Conservation (phyloP, 257 asterid genomes). For the Leptodermis oblonga region DNA sequence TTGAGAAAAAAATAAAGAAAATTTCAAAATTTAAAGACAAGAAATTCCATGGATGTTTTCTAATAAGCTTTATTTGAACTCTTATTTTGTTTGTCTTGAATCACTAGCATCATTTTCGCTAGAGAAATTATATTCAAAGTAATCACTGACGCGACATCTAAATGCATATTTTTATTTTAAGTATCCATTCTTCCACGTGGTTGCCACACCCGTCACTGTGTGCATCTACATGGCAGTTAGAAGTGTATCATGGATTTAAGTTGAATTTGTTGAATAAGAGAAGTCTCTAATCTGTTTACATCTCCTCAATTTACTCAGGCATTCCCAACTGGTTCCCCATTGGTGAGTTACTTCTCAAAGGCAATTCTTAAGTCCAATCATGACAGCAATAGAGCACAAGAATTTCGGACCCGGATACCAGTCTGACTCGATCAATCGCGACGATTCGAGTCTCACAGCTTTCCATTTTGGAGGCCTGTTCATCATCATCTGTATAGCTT, state of each 20-base stretch:
- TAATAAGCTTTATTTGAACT: too few species aligned
- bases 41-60: too few species aligned
- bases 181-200: too few species aligned
- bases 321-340: slow-evolving; percentile 29
- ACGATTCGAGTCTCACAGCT: slow-evolving; percentile 36
- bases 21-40: too few species aligned
- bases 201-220: too few species aligned
- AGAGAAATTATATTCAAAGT: too few species aligned
- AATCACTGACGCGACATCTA: too few species aligned
- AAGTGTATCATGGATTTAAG: background rate
- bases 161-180: too few species aligned
- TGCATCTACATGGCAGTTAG: too few species aligned
- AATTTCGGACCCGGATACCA: slow-evolving; percentile 46
- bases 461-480: slow-evolving; percentile 50
- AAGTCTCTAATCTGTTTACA: background rate
- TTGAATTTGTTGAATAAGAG: background rate
- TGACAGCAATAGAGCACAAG: slow-evolving; percentile 26
- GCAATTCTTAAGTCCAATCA: slow-evolving; percentile 40
- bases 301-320: slow-evolving; percentile 29
- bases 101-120: too few species aligned
- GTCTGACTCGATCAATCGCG: slow-evolving; percentile 37
- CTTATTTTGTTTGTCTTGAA: too few species aligned
- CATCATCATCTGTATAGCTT: slow-evolving; percentile 39
- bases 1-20: too few species aligned
- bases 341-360: slow-evolving; percentile 33